Evolutionary conservation across 2,329 filamentous ascomycete genomes (phyloP).

Genomic region (Aspergillus candidus): DNA sequence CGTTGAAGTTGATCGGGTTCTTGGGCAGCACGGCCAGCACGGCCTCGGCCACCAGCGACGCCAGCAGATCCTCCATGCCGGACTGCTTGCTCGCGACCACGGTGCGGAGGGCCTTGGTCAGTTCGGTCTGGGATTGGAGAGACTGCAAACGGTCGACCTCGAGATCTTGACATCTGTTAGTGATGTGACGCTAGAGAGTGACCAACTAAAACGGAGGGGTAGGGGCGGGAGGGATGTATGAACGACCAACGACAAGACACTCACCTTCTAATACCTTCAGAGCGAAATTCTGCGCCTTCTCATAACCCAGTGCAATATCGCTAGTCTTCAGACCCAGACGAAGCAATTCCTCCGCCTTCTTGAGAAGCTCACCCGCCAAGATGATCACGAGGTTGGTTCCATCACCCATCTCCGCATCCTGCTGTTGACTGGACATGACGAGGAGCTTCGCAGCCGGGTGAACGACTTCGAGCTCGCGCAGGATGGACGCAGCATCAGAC

Average conservation of each 20-base stretch:
- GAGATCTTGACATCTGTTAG: conserved; percentile 51
- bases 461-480: conserved; percentile 95
- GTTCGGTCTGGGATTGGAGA: conserved; percentile 70
- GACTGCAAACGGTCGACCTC: conserved; percentile 86
- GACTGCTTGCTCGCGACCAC: conserved; percentile 96
- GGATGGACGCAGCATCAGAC: conserved; percentile 93
- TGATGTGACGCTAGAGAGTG: too few relatives aligned
- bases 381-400: conserved; percentile 97
- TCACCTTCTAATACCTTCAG: conserved; percentile 71
- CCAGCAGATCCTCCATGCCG: conserved; percentile 83
- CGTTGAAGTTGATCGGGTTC: conserved; percentile 93
- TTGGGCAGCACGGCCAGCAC: conserved; percentile 86
- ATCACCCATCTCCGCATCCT: conserved; percentile 98
- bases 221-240: neutral
- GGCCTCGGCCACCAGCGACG: conserved; percentile 77
- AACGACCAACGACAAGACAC: conserved; percentile 11
- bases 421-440: conserved; percentile 98
- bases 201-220: neutral
- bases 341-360: conserved; percentile 94
- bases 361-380: conserved; percentile 86
- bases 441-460: conserved; percentile 96
- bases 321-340: conserved; percentile 98
- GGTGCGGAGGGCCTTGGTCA: conserved; percentile 91
- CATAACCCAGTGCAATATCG: conserved; percentile 92
- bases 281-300: conserved; percentile 86